Evolutionary conservation across 2,329 filamentous ascomycete species (phyloP).

Genomic region (Ceratocystis variospora): DNA sequence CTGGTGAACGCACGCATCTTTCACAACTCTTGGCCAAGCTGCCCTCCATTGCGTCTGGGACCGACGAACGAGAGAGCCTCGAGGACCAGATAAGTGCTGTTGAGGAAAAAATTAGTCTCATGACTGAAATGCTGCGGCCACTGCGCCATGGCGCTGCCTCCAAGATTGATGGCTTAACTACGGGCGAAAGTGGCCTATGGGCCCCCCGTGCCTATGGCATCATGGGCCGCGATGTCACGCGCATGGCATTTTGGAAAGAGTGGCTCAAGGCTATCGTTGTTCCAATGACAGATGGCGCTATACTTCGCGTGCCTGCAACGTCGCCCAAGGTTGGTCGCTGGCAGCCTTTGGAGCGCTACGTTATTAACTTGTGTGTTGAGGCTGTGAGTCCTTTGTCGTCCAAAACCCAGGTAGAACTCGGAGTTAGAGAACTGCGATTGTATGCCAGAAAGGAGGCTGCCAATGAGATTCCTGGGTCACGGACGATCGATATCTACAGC

Average conservation of each 20-base stretch:
- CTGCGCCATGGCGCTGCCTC: constrained; percentile 87
- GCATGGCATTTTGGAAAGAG: constrained; percentile 95
- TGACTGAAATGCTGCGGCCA: constrained; percentile 89
- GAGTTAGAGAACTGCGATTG: constrained; percentile 74
- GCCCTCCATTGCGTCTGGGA: constrained; percentile 66
- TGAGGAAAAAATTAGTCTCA: constrained; percentile 91
- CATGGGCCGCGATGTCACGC: constrained; percentile 65
- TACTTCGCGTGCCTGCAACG: constrained; percentile 71
- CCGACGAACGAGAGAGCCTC: constrained; percentile 63
- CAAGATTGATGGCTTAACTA: constrained; percentile 91
- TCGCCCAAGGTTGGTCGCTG: constrained; percentile 85
- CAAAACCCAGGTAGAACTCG: constrained; percentile 88
- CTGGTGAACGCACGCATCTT: constrained; percentile 73
- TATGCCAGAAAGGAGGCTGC: constrained; percentile 85
- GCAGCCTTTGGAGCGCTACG: constrained; percentile 93
- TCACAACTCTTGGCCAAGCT: constrained; percentile 77
- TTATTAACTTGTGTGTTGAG: constrained; percentile 92
- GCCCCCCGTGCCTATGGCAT: constrained; percentile 88
- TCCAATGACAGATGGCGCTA: constrained; percentile 80
- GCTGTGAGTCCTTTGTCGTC: constrained; percentile 84
- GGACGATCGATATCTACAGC: constrained; percentile 83
- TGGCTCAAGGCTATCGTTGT: constrained; percentile 91
- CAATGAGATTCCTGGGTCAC: constrained; percentile 85
- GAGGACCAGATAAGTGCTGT: constrained; percentile 92
- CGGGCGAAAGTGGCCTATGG: constrained; percentile 92